phyloP scores from a whole-genome alignment of 2,329 filamentous ascomycete species.

The Emmonsia crescens region DNA sequence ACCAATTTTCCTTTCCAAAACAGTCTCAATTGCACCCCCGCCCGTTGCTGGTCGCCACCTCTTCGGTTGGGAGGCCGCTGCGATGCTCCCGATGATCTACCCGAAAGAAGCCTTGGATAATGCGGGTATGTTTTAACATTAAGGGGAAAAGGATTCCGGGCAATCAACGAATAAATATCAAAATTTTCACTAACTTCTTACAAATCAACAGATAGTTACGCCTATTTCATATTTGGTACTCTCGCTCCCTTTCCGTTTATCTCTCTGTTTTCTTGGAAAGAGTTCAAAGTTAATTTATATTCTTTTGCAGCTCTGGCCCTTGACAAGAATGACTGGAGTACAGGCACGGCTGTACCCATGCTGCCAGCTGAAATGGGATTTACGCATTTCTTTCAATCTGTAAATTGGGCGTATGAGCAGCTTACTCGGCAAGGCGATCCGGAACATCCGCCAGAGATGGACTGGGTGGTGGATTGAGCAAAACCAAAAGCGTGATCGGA shows the following conservation, averaged over 20 bases:
- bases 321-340: background rate
- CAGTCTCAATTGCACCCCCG: background rate
- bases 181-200: background rate
- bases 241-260: too few relatives aligned
- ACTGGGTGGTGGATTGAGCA: background rate
- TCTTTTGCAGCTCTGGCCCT: background rate
- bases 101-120: background rate
- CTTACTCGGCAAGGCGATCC: background rate
- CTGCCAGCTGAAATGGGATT: background rate
- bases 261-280: background rate
- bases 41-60: background rate
- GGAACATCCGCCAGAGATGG: background rate
- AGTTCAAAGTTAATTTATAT: background rate
- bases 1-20: background rate
- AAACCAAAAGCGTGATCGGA: background rate
- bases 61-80: background rate
- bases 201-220: background rate
- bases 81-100: background rate
- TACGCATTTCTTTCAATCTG: background rate
- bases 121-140: background rate
- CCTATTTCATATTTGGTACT: background rate
- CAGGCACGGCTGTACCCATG: background rate
- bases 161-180: too few relatives aligned
- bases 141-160: background rate
- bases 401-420: background rate